A percentile compares a stretch with the other conserved stretches of the same genome.
phyloP scores from a whole-genome alignment of 2,329 filamentous ascomycete genomes.

The Verticillium nonalfalfae region DNA sequence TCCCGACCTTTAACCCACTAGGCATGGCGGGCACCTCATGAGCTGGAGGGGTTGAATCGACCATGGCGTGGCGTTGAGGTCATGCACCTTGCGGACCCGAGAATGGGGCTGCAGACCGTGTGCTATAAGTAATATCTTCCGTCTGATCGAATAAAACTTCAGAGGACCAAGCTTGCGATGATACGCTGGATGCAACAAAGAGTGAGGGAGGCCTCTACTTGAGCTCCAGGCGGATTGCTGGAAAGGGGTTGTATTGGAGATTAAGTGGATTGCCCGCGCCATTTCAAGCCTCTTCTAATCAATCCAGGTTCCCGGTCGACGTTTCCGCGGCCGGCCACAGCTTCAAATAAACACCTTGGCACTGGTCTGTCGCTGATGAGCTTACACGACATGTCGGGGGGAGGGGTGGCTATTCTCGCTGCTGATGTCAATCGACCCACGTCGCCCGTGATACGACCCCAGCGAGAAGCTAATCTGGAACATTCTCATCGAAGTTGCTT shows the following conservation, averaged over 20 bases:
- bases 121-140: not conserved
- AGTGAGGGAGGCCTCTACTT: not conserved
- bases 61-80: not conserved
- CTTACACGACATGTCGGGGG: not conserved
- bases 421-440: not conserved
- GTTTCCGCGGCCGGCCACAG: not conserved
- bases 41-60: not conserved
- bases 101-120: not conserved
- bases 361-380: not conserved
- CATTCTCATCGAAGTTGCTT: not conserved
- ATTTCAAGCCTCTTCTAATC: not conserved
- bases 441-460: not conserved
- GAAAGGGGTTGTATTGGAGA: not conserved
- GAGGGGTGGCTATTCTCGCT: not conserved
- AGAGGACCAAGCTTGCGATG: not conserved
- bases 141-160: not conserved
- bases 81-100: not conserved
- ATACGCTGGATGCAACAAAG: not conserved
- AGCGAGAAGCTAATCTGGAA: not conserved
- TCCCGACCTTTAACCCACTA: conserved; percentile 10
- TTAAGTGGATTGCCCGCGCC: not conserved
- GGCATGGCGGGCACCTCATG: conserved; percentile 7
- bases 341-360: not conserved
- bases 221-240: not conserved
- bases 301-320: not conserved